Evolutionary conservation across 345 rosid species (phyloP).

Genomic region (Firmiana major): DNA sequence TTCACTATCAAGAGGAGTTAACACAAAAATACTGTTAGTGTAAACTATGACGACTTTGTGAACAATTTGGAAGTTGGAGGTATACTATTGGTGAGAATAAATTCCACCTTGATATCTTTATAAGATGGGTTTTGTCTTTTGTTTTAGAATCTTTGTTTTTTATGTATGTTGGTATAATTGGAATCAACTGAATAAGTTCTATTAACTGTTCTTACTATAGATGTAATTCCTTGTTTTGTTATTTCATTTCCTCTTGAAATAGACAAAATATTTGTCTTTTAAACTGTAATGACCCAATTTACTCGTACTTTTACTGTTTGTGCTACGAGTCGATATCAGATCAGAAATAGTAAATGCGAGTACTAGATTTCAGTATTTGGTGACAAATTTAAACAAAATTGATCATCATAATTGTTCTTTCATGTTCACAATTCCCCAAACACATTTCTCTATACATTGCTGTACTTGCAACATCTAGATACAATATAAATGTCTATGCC

Average conservation of each 20-base stretch:
- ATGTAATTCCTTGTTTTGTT: background rate
- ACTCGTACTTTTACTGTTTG: too few species aligned
- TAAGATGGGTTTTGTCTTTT: background rate
- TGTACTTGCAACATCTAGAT: too few species aligned
- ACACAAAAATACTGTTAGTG: conserved; percentile 78
- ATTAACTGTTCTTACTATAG: background rate
- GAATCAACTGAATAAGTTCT: background rate
- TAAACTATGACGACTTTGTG: conserved; percentile 88
- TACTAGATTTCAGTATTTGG: too few species aligned
- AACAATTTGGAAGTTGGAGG: conserved; percentile 88
- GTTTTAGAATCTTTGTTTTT: background rate
- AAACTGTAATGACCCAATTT: too few species aligned
- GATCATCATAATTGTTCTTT: too few species aligned
- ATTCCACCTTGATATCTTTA: background rate
- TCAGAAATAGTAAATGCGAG: too few species aligned
- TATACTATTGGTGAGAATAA: conserved; percentile 59
- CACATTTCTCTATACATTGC: too few species aligned
- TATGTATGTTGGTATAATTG: background rate
- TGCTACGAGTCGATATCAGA: too few species aligned
- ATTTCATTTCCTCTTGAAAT: background rate
- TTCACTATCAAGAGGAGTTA: conserved; percentile 84
- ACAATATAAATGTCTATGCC: too few species aligned
- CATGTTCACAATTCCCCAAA: too few species aligned
- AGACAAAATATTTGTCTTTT: background rate
- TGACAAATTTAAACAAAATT: too few species aligned